Base-by-base conservation (phyloP, 164 flowering plant genomes). In the Warburgia ugandensis region DNA sequence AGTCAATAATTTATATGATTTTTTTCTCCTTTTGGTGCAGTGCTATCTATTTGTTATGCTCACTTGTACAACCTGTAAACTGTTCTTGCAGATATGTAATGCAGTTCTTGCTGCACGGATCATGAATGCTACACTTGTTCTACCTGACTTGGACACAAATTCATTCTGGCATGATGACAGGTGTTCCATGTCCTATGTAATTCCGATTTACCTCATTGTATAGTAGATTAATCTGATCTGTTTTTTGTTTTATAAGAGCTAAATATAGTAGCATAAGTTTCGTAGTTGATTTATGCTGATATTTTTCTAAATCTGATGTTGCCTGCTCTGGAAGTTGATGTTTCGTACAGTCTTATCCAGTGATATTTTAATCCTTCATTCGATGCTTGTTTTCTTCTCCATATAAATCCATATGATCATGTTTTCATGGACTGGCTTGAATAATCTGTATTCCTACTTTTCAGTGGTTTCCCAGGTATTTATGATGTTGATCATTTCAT, bases 81-180 rank as follows among this genome's bases (percentile, higher is more conserved):
- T 29, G 23, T 29, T 54, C 21, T 57, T 60, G 8, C 63, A 94
- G 99, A 94, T 94, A 21, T 89, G 96, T 49, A 89, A 94, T 79
- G 99, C 99, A 4, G 99, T 94, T 57, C 92, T 94, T 66, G 99
- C 94, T 71, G 99, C 97, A 31, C 70, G 99, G 43, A 94, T 94
- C 48, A 84, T 94, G 97, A 89, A 94, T 76, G 97, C 99, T 10
- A 89, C 97, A 13, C 94, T 94, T 47, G 97, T 94, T 58, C 79
- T 94, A 52, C 99, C 99, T 3, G 99, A 94, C 64, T 73, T 94
- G 76, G 99, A 94, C 66, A 84, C 96, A 44, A 89, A 94, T 63
- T 84, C 95, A 40, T 94, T 81, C 53, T 94, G 99, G 99, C 94
- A 79, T 65, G 99, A 94, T 74, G 80, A 84, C 48, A 89, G 97